phyloP scores from a whole-genome alignment of 306 rosid genomes.

The Dicorynia guianensis region DNA sequence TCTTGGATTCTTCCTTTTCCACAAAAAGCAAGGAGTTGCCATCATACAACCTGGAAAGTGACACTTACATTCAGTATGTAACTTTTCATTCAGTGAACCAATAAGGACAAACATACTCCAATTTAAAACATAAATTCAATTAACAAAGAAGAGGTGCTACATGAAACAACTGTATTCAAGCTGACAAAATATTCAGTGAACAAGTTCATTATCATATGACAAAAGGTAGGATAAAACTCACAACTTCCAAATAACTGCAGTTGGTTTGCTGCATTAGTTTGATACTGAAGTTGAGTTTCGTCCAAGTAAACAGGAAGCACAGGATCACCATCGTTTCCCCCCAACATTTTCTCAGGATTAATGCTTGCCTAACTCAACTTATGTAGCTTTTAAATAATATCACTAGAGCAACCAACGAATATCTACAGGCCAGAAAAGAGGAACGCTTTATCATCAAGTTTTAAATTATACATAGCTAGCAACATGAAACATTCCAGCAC shows the following conservation, averaged over 20 bases:
- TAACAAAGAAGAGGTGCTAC: slow-evolving; percentile 8
- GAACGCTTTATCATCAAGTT: not conserved
- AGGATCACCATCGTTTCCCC: slow-evolving; percentile 71
- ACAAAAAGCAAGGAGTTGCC: not conserved
- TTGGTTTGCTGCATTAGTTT: slow-evolving; percentile 69
- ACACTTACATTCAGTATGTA: not conserved
- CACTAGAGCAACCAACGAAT: slow-evolving; percentile 32
- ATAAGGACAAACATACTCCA: slow-evolving; percentile 20
- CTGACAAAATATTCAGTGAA: not conserved
- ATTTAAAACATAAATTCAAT: slow-evolving; percentile 8
- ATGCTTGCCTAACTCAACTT: slow-evolving; percentile 33
- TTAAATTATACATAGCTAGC: slow-evolving; percentile 19
- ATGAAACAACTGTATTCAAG: slow-evolving; percentile 22
- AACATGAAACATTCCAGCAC: slow-evolving; percentile 18
- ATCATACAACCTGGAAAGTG: slow-evolving; percentile 3
- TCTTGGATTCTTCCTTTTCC: not conserved
- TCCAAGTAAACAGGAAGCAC: slow-evolving; percentile 78
- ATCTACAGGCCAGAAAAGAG: slow-evolving; percentile 40
- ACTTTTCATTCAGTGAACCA: not conserved
- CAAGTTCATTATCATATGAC: not conserved
- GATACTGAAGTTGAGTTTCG: slow-evolving; percentile 64
- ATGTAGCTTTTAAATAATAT: slow-evolving; percentile 31
- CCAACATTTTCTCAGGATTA: slow-evolving; percentile 63
- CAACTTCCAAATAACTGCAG: slow-evolving; percentile 83
- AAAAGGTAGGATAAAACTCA: slow-evolving; percentile 52